Base-by-base conservation (phyloP, 208 protist genomes). In the Trypanosomatidae sp. region DNA sequence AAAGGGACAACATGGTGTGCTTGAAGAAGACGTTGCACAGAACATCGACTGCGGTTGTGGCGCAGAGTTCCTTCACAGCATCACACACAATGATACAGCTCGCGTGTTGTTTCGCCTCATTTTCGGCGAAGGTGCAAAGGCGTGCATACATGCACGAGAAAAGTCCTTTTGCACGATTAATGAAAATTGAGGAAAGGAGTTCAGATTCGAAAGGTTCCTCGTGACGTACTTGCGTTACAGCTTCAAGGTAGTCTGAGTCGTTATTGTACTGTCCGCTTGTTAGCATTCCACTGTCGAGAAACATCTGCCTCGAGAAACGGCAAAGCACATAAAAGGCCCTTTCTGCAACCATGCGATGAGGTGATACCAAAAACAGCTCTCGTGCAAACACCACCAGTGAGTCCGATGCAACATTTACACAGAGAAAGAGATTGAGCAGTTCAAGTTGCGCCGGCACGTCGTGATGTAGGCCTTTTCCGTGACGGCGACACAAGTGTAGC, bases 401-500 rank as follows among this genome's bases (percentile, higher is more conserved):
- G 0, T 75, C 66, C 0, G 76, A 70, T 28, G 53, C 43, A 12
- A 46, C 10, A 3, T 39, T 19, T 3, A 59, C 36, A 5, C 44
- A 46, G 22, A 22, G 49, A 62, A 80, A 66, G 0, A 80, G 5
- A 28, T 47, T 49, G 19, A 80, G 70, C 3, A 80, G 59, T 15
- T 76, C 76, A 1, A 80, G 58, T 22, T 76, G 76, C 7, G 70
- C 69, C 0, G 70, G 30, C 1, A 44, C 55, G 56, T 80, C 71
- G 30, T 71, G 44, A 22, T 55, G 25, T 7, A 80, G 58, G 0
- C 66, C 69, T 25, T 65, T 80, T 4, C 65, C 76, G 43, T 67
- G 68, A 46, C 71, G 76, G 17, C 55, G 60, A 49, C 70, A 80
- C 12, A 72, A 43, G 58, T 80, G 69, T 10, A 76, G 49, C 17